phyloP scores from a whole-genome alignment of 2,329 filamentous ascomycete genomes.

The Claviceps citrina region DNA sequence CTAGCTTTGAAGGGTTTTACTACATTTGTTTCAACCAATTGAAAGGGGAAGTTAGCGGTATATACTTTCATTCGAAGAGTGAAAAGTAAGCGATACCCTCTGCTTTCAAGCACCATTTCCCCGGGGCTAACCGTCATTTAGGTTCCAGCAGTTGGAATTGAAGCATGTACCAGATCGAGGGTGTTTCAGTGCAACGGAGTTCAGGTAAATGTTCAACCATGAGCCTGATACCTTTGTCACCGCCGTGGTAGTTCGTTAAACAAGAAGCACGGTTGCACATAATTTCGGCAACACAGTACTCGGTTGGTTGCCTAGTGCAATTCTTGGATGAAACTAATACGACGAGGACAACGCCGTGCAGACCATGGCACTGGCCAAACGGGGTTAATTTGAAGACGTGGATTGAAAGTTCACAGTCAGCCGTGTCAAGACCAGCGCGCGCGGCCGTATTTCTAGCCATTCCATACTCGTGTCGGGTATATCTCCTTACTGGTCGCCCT shows the following conservation, averaged over 20 bases:
- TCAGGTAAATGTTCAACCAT: conserved; percentile 27
- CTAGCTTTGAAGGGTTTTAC: conserved; percentile 96
- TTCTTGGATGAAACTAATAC: background rate
- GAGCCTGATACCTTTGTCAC: background rate
- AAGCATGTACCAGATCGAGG: conserved; percentile 75
- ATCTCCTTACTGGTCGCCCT: background rate
- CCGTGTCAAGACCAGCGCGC: background rate
- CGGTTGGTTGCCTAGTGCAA: background rate
- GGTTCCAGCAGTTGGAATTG: conserved; percentile 84
- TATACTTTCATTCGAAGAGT: conserved; percentile 96
- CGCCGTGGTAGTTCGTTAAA: background rate
- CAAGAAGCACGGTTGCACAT: background rate
- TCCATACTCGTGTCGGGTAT: background rate
- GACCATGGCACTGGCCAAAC: background rate
- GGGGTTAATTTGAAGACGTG: background rate
- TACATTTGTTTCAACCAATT: conserved; percentile 98
- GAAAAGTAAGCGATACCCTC: conserved; percentile 57
- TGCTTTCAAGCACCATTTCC: background rate
- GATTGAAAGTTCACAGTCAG: background rate
- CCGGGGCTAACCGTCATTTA: conserved; percentile 24
- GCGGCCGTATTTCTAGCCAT: background rate
- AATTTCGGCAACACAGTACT: background rate
- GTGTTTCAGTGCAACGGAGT: conserved; percentile 76
- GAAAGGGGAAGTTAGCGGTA: conserved; percentile 71
- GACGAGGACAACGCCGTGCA: background rate